phyloP scores from a whole-genome alignment of 2,329 filamentous ascomycete genomes.

The Aureobasidium musti region DNA sequence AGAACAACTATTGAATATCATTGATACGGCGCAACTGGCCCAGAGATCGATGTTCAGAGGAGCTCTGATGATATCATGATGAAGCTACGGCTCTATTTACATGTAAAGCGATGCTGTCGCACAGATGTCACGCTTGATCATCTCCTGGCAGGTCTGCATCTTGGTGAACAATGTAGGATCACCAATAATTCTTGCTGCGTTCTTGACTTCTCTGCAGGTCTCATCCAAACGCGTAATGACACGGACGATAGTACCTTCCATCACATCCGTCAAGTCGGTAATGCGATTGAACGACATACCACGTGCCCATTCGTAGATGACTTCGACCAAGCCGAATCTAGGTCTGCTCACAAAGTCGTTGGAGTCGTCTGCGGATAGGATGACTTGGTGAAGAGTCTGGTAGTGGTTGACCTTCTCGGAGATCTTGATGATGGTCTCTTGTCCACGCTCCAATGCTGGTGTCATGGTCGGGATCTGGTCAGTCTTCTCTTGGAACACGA shows the following conservation, averaged over 20 bases:
- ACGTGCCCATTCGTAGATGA: constrained; percentile 97
- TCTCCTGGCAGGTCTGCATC: constrained; percentile 96
- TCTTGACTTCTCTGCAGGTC: constrained; percentile 96
- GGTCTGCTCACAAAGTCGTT: constrained; percentile 89
- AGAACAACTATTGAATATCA: too few species aligned
- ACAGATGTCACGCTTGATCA: constrained; percentile 95
- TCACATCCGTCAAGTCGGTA: constrained; percentile 89
- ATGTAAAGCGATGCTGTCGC: constrained; percentile 87
- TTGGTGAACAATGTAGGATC: constrained; percentile 92
- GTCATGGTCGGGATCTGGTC: constrained; percentile 78
- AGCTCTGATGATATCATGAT: neutral
- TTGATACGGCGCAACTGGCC: too few species aligned
- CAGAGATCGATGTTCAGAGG: too few species aligned
- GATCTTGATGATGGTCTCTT: constrained; percentile 82
- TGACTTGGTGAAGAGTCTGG: constrained; percentile 88
- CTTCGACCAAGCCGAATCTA: constrained; percentile 91
- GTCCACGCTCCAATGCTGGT: constrained; percentile 76
- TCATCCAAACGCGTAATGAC: constrained; percentile 94
- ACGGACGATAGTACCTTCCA: constrained; percentile 95
- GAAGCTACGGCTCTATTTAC: constrained; percentile 47
- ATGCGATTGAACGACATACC: constrained; percentile 99
- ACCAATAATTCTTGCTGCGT: constrained; percentile 90
- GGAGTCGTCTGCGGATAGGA: constrained; percentile 82
- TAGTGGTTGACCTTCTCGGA: constrained; percentile 90
- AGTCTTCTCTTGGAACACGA: constrained; percentile 98